Evolutionary conservation across 163 green algal species (phyloP), one percentile per base, ranked within the genome.

Genomic region (Chlorella variabilis): DNA sequence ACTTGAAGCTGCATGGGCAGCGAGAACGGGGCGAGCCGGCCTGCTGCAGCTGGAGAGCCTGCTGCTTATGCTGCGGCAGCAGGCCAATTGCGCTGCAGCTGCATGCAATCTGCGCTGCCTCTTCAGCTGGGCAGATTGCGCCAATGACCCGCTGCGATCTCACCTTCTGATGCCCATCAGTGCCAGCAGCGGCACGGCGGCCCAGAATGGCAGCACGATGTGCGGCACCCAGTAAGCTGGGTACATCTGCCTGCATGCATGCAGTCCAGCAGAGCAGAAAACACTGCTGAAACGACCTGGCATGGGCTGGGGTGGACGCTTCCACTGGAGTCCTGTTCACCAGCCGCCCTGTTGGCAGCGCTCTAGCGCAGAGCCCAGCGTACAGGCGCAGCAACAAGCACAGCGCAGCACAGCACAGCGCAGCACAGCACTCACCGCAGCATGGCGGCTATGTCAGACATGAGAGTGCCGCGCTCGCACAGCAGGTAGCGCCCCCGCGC

Each of bases 401-500:
- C 45, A 54, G 45, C 15, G 45, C 45, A 54, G 45, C 45, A 54
- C 45, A 62, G 20, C 54, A 62, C 29, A 68, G 25, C n/a, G 29
- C 59, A 11, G 27, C 59, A 38, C 59, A 11, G 6, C 25, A 31
- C 73, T 8, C 73, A 80, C 67, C 78, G 31, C 29, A 84, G 67
- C 66, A 84, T 49, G 3, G 36, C 67, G 7, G 78, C 66, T 18
- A 78, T 27, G 29, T 70, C 51, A 0, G 39, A 29, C 21, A 62
- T 45, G 51, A 62, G 49, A 8, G 11, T 11, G 31, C 51, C 56
- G 7, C 38, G 38, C 29, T 67, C 31, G 11, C 18, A 68, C 39
- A 84, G 66, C 29, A 84, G 59, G 78, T 87, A 91, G 59, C 89
- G 84, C 0, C 89, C 89, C 0, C 49, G 59, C 6, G 89, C 89